phyloP scores from a whole-genome alignment of 441 rosid species.

The Viola pubescens region DNA sequence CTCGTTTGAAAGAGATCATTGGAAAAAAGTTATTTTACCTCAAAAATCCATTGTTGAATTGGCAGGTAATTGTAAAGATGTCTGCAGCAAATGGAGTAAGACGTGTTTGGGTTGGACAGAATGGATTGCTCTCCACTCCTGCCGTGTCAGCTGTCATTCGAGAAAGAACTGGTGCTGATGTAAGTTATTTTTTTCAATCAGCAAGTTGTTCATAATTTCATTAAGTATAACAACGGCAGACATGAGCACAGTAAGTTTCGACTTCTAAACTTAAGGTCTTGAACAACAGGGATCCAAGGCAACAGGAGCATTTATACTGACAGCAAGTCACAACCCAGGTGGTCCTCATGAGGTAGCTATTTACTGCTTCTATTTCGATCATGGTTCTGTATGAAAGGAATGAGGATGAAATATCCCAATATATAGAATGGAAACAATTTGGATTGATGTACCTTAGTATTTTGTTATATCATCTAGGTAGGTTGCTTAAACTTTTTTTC shows the following conservation, averaged over 20 bases:
- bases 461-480: neutral
- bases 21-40: conserved; percentile 1
- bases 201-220: neutral
- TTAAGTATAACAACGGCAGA: conserved; percentile 2
- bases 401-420: neutral
- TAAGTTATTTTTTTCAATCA: conserved; percentile 36
- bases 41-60: conserved; percentile 10
- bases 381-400: conserved; percentile 3
- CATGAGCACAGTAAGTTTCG: conserved; percentile 12
- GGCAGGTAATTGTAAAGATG: conserved; percentile 82
- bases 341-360: conserved; percentile 83
- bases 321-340: conserved; percentile 99
- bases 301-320: conserved; percentile 88
- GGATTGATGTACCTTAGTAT: too few species aligned
- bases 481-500: neutral
- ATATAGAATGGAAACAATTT: neutral
- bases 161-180: conserved; percentile 83
- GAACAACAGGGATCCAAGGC: conserved; percentile 80
- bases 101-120: conserved; percentile 91
- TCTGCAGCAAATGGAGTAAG: conserved; percentile 95
- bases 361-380: too few species aligned
- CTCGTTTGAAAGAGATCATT: conserved; percentile 3
- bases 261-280: conserved; percentile 13
- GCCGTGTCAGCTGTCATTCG: conserved; percentile 97
- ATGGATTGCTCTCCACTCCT: conserved; percentile 93